Percentiles rank a stretch among this genome's conserved stretches.
Evolutionary conservation across 208 protist genomes (phyloP).

Genomic region (Kentomonas sorsogonicus): DNA sequence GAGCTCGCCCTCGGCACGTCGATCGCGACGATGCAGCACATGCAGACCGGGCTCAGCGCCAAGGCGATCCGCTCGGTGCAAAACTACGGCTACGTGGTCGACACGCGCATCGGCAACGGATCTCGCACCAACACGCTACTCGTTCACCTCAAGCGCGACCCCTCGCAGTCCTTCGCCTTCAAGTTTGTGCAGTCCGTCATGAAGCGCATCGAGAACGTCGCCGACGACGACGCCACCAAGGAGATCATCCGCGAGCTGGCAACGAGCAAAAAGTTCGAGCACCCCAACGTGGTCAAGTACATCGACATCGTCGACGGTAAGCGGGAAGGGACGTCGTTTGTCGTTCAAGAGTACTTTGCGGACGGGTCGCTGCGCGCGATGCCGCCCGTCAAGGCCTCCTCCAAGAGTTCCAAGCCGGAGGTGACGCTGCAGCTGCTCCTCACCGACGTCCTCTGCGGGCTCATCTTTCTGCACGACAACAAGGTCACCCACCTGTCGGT

Average conservation of each 20-base stretch:
- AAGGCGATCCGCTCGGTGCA: constrained; percentile 6
- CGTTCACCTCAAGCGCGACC: constrained; percentile 43
- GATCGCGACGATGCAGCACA: constrained; percentile 8
- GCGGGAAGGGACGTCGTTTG: constrained; percentile 45
- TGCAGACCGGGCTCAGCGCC: constrained; percentile 4
- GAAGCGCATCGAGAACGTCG: constrained; percentile 20
- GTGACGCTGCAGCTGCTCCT: constrained; percentile 35
- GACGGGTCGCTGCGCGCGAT: constrained; percentile 21
- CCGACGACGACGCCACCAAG: constrained; percentile 15
- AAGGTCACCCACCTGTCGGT: constrained; percentile 51
- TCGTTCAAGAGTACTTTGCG: constrained; percentile 53
- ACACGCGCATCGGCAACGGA: constrained; percentile 40
- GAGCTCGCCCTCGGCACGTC: constrained; percentile 12
- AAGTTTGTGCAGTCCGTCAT: constrained; percentile 59
- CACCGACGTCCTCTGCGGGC: constrained; percentile 48
- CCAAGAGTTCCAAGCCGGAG: background rate
- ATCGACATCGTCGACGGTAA: constrained; percentile 71
- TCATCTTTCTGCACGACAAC: constrained; percentile 71
- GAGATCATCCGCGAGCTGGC: constrained; percentile 33
- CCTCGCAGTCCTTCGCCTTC: constrained; percentile 45
- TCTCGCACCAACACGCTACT: constrained; percentile 53
- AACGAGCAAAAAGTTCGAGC: constrained; percentile 41
- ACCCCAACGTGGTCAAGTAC: constrained; percentile 59
- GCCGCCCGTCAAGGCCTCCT: constrained; percentile 4
- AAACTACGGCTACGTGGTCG: constrained; percentile 45